Evolutionary conservation across 2,329 filamentous ascomycete genomes (phyloP).

Genomic region (Fusarium domesticum): DNA sequence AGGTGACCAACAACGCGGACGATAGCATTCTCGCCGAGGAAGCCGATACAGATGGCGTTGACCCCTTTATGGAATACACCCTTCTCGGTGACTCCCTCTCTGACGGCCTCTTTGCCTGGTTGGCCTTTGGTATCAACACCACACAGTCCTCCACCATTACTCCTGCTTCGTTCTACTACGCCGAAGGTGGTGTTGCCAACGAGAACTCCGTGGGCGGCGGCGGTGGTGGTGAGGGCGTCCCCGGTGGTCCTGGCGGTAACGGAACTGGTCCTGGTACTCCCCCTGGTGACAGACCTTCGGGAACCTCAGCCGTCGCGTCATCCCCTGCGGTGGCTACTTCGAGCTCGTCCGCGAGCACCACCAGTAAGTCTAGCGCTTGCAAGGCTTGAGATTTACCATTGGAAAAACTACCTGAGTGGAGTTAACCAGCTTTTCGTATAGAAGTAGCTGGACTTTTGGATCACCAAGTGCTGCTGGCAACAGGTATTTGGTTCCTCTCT

Average conservation of each 20-base stretch:
- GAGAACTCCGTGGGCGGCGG: slow-evolving; percentile 10
- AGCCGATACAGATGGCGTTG: slow-evolving; percentile 47
- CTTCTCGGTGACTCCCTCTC: slow-evolving; percentile 50
- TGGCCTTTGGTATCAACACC: slow-evolving; percentile 50
- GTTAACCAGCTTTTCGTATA: too few species aligned
- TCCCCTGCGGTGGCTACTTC: not conserved
- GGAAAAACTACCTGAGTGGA: too few species aligned
- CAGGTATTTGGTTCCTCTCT: not conserved
- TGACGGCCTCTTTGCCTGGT: slow-evolving; percentile 56
- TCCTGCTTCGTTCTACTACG: slow-evolving; percentile 20
- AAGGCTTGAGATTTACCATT: not conserved
- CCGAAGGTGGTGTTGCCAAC: slow-evolving; percentile 24
- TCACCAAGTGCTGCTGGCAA: not conserved
- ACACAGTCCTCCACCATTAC: slow-evolving; percentile 18
- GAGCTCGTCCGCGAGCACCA: not conserved
- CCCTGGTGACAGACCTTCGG: too few species aligned
- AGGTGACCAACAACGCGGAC: slow-evolving; percentile 49
- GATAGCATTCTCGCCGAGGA: slow-evolving; percentile 48
- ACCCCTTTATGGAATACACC: slow-evolving; percentile 58
- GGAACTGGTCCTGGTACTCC: not conserved
- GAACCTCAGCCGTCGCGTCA: not conserved
- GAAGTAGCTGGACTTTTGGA: not conserved
- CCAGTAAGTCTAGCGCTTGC: not conserved
- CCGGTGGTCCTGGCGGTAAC: slow-evolving; percentile 9
- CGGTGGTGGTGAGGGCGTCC: not conserved